Evolutionary conservation across 257 asterid species (phyloP).

Genomic region (Leonotis leonurus): DNA sequence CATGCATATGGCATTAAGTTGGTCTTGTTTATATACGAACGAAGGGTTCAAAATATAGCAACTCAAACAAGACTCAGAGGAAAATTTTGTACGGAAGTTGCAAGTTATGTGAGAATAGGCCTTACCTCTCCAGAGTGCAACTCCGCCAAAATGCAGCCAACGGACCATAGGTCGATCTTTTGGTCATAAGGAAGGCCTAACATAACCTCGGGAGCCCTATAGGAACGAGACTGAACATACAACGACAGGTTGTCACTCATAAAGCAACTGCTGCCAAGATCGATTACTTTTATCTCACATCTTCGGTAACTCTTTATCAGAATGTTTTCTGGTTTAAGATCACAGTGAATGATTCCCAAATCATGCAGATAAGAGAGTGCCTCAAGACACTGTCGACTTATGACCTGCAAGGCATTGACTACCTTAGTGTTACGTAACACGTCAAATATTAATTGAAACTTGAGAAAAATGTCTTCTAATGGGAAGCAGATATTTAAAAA

Average conservation of each 20-base stretch:
- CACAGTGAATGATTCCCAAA: slow-evolving; percentile 90
- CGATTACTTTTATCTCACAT: slow-evolving; percentile 87
- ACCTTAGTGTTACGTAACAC: slow-evolving; percentile 9
- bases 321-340: slow-evolving; percentile 93
- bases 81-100: neutral
- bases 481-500: neutral
- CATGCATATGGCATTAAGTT: neutral
- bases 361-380: slow-evolving; percentile 69
- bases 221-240: slow-evolving; percentile 92
- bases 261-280: slow-evolving; percentile 99
- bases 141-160: slow-evolving; percentile 91
- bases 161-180: slow-evolving; percentile 91
- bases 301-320: slow-evolving; percentile 74
- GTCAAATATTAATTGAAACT: neutral
- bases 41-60: neutral
- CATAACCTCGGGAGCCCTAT: slow-evolving; percentile 96
- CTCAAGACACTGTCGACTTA: slow-evolving; percentile 80
- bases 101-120: neutral
- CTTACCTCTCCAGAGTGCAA: slow-evolving; percentile 78
- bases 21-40: neutral
- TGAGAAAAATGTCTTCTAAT: neutral
- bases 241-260: slow-evolving; percentile 61
- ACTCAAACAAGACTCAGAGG: neutral
- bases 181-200: slow-evolving; percentile 83
- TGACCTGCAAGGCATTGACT: slow-evolving; percentile 38